A percentile compares a stretch with the other conserved stretches of the same genome.
phyloP scores from a whole-genome alignment of 768 basidiomycete genomes.

The Boletus sp. region DNA sequence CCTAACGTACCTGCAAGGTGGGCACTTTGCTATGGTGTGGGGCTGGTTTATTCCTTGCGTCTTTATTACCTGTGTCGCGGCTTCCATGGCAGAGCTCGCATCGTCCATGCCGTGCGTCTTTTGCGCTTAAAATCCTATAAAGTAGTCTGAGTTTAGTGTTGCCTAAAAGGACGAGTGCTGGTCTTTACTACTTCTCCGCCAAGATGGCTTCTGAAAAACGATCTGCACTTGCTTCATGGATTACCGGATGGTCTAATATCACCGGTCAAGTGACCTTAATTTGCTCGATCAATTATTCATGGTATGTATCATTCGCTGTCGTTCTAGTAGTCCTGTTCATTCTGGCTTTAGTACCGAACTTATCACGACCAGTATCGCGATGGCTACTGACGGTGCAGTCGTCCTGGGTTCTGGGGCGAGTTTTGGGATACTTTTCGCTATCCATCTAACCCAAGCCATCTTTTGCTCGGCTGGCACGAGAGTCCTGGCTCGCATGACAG shows the following conservation, averaged over 20 bases:
- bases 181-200: slow-evolving; percentile 26
- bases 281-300: slow-evolving; percentile 22
- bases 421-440: slow-evolving; percentile 20
- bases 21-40: background rate
- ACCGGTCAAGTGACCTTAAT: slow-evolving; percentile 24
- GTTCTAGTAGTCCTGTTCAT: background rate
- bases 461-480: slow-evolving; percentile 21
- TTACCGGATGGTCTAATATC: slow-evolving; percentile 26
- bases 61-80: slow-evolving; percentile 7
- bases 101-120: slow-evolving; percentile 7
- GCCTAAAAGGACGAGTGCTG: slow-evolving; percentile 21
- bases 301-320: slow-evolving; percentile 6
- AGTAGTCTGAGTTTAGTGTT: background rate
- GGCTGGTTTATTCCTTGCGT: slow-evolving; percentile 6
- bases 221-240: slow-evolving; percentile 26
- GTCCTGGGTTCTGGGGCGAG: slow-evolving; percentile 16
- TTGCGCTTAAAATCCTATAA: background rate
- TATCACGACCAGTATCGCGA: slow-evolving; percentile 17
- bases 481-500: slow-evolving; percentile 18
- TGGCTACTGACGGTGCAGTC: slow-evolving; percentile 18
- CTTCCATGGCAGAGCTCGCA: slow-evolving; percentile 9
- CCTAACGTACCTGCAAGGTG: background rate
- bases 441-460: slow-evolving; percentile 16
- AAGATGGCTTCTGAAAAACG: slow-evolving; percentile 23
- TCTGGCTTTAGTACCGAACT: slow-evolving; percentile 12